Evolutionary conservation across 2,329 filamentous ascomycete species (phyloP), one percentile per base, ranked within the genome.

Genomic region (Colletotrichum navitas): DNA sequence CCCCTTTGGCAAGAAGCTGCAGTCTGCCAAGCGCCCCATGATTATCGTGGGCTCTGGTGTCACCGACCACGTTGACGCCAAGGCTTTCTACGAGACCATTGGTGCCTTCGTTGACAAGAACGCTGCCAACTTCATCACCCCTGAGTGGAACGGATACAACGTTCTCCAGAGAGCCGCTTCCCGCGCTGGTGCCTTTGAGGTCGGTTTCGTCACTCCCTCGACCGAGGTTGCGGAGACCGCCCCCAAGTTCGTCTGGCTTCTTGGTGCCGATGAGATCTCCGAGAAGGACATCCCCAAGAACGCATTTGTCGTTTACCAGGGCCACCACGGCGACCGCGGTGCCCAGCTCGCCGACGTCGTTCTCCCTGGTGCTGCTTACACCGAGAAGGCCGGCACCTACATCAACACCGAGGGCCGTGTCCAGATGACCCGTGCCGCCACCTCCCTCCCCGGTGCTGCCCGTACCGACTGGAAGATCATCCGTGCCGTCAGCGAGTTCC

Each of bases 401-500:
- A 90, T 99, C 84, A 99, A 98, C 89, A 98, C 96, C 0, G 96
- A 99, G 83, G 96, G 96, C 68, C 93, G 96, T 77, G 94, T 96
- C 29, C 96, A 99, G 85, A 92, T 97, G 86, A 96, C 93, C 65
- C 93, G 96, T 75, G 92, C 94, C 59, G 96, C 96, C 39, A 97
- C 94, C 47, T 93, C 93, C 56, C 87, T 97, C 75, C 94, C 94
- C 32, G 96, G 96, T 72, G 96, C 94, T 64, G 91, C 95, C 68
- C 91, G 96, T 79, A 95, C 96, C 74, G 96, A 99, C 85, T 99
- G 96, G 96, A 99, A 98, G 90, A 98, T 99, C 79, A 91, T 99
- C 77, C 94, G 96, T 75, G 96, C 96, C 24, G 91, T 89, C 68
- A 96, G 93, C 79, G 96, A 98, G 84, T 98, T 97, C 85, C 88